phyloP scores from a whole-genome alignment of 805 yeast genomes.

The Starmerella ratchasimensis region DNA sequence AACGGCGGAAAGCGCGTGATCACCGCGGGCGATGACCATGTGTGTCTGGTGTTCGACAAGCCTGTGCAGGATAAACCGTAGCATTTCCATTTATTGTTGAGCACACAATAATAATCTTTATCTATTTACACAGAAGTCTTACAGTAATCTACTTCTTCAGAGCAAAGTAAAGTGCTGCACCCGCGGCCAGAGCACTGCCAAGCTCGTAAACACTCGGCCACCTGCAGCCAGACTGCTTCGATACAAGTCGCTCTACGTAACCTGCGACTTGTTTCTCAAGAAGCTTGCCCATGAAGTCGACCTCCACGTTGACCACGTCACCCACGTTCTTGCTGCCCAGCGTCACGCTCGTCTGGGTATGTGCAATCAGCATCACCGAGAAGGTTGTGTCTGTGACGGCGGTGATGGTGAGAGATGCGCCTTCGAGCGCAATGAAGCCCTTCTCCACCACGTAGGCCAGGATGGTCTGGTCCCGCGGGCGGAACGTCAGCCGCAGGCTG shows the following conservation, averaged over 20 bases:
- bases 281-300: conserved; percentile 84
- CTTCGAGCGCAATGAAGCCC: conserved; percentile 88
- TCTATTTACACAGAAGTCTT: too few relatives aligned
- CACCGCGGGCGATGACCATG: conserved; percentile 97
- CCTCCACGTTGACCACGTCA: conserved; percentile 74
- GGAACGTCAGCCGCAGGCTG: conserved; percentile 62
- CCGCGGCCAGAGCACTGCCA: neutral
- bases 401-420: conserved; percentile 82
- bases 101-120: too few relatives aligned
- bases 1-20: conserved; percentile 55
- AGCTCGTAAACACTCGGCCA: conserved; percentile 1
- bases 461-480: conserved; percentile 47
- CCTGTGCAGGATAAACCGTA: neutral
- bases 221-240: neutral
- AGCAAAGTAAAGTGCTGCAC: too few relatives aligned
- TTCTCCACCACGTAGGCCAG: conserved; percentile 75
- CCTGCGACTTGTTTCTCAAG: conserved; percentile 69
- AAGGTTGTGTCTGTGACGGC: conserved; percentile 54
- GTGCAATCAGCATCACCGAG: conserved; percentile 80
- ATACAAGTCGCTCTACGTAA: conserved; percentile 27
- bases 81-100: too few relatives aligned
- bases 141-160: too few relatives aligned
- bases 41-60: conserved; percentile 49
- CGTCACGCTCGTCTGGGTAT: conserved; percentile 72
- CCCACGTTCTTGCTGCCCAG: conserved; percentile 53